A percentile compares a stretch with the other conserved stretches of the same genome.
Evolutionary conservation across 1,284 basidiomycete species (phyloP).

Genomic region (Pholiota adiposa): DNA sequence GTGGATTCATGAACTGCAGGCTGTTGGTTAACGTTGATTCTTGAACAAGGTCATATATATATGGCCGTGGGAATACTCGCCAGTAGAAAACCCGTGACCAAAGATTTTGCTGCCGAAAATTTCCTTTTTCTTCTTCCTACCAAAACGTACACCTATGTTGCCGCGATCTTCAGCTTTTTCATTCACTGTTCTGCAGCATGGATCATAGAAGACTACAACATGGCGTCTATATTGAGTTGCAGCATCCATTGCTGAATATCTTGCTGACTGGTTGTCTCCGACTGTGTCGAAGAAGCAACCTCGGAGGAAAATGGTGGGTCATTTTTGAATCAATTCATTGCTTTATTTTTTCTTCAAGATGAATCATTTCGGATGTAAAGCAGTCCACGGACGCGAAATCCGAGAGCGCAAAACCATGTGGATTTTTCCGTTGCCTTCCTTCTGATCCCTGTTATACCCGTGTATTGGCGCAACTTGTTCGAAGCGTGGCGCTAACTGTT

Average conservation of each 20-base stretch:
- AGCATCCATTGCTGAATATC: background rate
- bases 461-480: conserved; percentile 1
- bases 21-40: background rate
- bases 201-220: background rate
- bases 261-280: background rate
- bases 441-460: conserved; percentile 44
- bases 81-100: background rate
- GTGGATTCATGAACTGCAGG: background rate
- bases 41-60: too few species aligned
- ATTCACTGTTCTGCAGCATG: background rate
- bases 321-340: conserved; percentile 3
- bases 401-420: conserved; percentile 76
- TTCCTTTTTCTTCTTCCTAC: background rate
- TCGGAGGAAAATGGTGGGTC: conserved; percentile 8
- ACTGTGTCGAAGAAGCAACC: conserved; percentile 1
- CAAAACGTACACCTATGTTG: background rate
- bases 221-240: background rate
- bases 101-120: background rate
- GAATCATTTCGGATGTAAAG: conserved; percentile 72
- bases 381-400: conserved; percentile 47
- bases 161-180: background rate
- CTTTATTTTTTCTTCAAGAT: conserved; percentile 33
- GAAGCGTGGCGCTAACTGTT: conserved; percentile 11
- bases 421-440: conserved; percentile 79
- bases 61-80: background rate